Conservation (phyloP, 2,329 filamentous ascomycete genomes). For the Endoconidiophora laricicola region DNA sequence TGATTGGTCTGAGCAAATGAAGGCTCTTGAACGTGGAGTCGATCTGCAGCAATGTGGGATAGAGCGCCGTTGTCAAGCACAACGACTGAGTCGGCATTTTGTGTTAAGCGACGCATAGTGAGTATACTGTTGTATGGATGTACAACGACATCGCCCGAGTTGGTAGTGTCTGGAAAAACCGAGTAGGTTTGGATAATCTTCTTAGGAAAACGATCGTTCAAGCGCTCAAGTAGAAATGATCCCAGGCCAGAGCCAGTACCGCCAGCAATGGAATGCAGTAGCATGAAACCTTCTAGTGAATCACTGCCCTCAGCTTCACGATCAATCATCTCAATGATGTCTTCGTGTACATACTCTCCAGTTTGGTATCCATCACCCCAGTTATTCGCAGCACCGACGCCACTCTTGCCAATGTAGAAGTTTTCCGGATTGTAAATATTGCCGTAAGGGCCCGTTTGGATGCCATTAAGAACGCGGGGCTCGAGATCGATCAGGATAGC, state of each 20-base stretch:
- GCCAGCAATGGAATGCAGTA: slow-evolving; percentile 93
- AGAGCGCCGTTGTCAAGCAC: slow-evolving; percentile 93
- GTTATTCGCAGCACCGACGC: slow-evolving; percentile 89
- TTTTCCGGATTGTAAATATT: slow-evolving; percentile 99
- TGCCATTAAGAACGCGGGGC: slow-evolving; percentile 79
- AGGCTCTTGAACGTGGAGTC: slow-evolving; percentile 85
- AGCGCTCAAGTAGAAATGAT: slow-evolving; percentile 80
- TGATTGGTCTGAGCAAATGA: slow-evolving; percentile 98
- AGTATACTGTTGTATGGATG: slow-evolving; percentile 97
- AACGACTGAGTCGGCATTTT: slow-evolving; percentile 95
- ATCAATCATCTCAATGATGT: slow-evolving; percentile 99
- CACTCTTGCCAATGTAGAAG: slow-evolving; percentile 91
- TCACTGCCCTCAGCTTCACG: slow-evolving; percentile 96
- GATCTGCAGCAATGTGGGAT: slow-evolving; percentile 82
- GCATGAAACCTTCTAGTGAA: slow-evolving; percentile 97
- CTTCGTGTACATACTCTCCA: slow-evolving; percentile 80
- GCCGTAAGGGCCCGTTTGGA: slow-evolving; percentile 84
- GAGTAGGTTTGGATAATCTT: slow-evolving; percentile 99
- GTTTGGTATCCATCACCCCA: slow-evolving; percentile 95
- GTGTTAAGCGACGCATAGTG: slow-evolving; percentile 74
- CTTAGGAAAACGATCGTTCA: slow-evolving; percentile 96
- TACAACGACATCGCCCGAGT: slow-evolving; percentile 78
- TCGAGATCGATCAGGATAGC: slow-evolving; percentile 92
- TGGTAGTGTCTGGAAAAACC: slow-evolving; percentile 88
- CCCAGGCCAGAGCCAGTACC: slow-evolving; percentile 93